phyloP scores from a whole-genome alignment of 495 filamentous ascomycete species.

The Penicillium goetzii region DNA sequence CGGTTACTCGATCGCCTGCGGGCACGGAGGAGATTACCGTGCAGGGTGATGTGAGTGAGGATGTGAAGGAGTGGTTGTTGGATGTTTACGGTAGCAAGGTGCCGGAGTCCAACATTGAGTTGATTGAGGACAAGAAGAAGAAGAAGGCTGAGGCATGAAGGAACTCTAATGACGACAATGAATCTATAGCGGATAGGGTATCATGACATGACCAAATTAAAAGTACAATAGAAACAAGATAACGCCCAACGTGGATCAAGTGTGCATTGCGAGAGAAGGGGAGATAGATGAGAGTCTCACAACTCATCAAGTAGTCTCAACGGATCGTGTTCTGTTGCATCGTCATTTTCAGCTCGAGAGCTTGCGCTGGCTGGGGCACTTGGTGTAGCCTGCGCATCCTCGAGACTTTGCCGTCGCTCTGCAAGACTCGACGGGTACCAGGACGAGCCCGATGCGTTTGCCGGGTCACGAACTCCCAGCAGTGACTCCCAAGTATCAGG shows the following conservation, averaged over 20 bases:
- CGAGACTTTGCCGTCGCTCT: conserved; percentile 27
- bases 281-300: conserved; percentile 17
- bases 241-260: conserved; percentile 5
- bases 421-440: conserved; percentile 30
- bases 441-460: conserved; percentile 7
- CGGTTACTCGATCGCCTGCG: conserved; percentile 82
- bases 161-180: conserved; percentile 26
- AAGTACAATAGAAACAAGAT: conserved; percentile 19
- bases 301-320: conserved; percentile 42
- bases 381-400: conserved; percentile 11
- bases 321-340: conserved; percentile 32
- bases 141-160: conserved; percentile 32
- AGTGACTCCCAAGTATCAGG: conserved; percentile 18
- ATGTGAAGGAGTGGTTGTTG: conserved; percentile 86
- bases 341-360: not conserved
- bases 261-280: not conserved
- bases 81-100: conserved; percentile 81
- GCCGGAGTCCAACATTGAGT: conserved; percentile 91
- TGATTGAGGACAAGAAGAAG: conserved; percentile 94
- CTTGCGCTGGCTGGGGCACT: conserved; percentile 14
- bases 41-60: conserved; percentile 94
- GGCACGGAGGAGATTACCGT: conserved; percentile 97
- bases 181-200: conserved; percentile 32
- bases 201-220: conserved; percentile 33
- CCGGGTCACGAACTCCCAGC: conserved; percentile 1